A percentile compares a stretch with the other conserved stretches of the same genome.
phyloP scores from a whole-genome alignment of 2,329 filamentous ascomycete species.

The Pseudocercospora fuligena region DNA sequence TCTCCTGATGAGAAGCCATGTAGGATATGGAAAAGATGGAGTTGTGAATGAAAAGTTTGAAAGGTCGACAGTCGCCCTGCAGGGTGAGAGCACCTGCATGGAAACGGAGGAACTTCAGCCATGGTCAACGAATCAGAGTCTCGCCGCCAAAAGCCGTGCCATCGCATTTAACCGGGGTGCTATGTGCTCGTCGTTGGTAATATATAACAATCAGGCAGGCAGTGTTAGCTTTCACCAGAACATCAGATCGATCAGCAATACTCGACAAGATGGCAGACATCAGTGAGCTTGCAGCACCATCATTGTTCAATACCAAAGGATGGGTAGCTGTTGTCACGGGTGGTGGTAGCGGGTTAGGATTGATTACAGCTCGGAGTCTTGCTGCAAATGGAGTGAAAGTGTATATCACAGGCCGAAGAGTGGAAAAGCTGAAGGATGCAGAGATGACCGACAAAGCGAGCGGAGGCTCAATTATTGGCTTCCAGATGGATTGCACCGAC shows the following conservation, averaged over 20 bases:
- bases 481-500: constrained; percentile 42
- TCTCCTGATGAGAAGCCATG: not conserved
- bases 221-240: not conserved
- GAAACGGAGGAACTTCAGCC: constrained; percentile 2
- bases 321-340: constrained; percentile 51
- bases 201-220: not conserved
- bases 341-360: constrained; percentile 53
- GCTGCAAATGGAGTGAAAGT: constrained; percentile 55
- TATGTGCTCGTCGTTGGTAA: not conserved
- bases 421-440: constrained; percentile 51
- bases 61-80: constrained; percentile 17
- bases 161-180: not conserved
- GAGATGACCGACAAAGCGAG: constrained; percentile 60
- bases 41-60: not conserved
- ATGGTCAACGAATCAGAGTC: not conserved
- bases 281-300: constrained; percentile 29
- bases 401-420: constrained; percentile 54
- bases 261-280: constrained; percentile 33
- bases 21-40: not conserved
- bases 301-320: constrained; percentile 47
- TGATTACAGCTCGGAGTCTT: constrained; percentile 54
- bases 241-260: not conserved
- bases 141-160: constrained; percentile 3
- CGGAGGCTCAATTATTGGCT: constrained; percentile 58
- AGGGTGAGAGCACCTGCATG: not conserved